These are phyloP conservation scores for Sclerotinia trifoliorum DNA, from an alignment of 2,329 filamentous ascomycete species.

Conservation along the genomic window DNA sequence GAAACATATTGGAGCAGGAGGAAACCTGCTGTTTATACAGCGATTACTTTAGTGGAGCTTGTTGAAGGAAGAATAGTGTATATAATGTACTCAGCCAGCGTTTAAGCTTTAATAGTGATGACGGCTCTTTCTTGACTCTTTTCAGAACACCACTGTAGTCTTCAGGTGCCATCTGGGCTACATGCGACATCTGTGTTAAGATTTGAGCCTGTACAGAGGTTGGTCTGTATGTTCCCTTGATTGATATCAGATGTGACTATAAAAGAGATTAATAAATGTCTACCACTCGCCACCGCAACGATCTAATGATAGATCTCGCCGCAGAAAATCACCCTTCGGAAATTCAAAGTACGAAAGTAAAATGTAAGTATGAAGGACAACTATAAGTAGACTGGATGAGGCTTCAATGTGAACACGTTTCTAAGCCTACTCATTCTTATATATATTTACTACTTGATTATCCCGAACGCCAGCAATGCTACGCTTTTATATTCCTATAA, in stretches of 20 bases:
- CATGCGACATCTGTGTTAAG: not conserved
- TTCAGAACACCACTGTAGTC: not conserved
- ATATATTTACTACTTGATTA: not conserved
- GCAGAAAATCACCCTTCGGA: no score
- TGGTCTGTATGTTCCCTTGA: not conserved
- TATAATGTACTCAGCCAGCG: constrained; percentile 4
- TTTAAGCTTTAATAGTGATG: not conserved
- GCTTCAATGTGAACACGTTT: not conserved
- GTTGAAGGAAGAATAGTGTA: not conserved
- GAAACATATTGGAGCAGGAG: not conserved
- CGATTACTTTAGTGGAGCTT: not conserved
- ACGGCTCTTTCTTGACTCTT: not conserved
- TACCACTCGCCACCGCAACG: not conserved
- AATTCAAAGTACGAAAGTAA: not conserved
- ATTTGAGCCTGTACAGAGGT: not conserved
- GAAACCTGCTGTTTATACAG: not conserved
- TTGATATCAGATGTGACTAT: not conserved
- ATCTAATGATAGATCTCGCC: not conserved
- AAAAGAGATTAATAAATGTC: not conserved
- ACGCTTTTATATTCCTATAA: not conserved
- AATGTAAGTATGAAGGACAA: not conserved
- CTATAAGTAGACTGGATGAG: not conserved
- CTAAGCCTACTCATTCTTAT: not conserved
- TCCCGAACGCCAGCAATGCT: constrained; percentile 6
- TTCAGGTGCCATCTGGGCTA: not conserved